Evolutionary conservation across 1,139 yeast species (phyloP).

Genomic region (Sugiyamaella japonica): DNA sequence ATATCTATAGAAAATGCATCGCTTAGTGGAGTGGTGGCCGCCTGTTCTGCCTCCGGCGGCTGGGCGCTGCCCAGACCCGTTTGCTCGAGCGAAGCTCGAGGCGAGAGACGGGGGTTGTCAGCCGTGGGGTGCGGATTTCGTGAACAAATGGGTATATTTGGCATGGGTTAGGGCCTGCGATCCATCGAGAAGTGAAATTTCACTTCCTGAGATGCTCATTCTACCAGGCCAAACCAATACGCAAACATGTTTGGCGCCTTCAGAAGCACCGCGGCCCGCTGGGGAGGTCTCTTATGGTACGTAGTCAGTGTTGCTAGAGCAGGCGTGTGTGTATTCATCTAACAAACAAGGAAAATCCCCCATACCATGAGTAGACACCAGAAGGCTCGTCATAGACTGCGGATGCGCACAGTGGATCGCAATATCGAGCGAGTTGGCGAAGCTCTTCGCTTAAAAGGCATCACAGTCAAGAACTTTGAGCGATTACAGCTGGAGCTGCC

Average conservation of each 20-base stretch:
- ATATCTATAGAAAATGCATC: not conserved
- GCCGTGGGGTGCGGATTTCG: not conserved
- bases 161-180: slow-evolving; percentile 7
- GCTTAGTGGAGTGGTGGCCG: not conserved
- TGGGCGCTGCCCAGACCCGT: not conserved
- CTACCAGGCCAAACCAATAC: not conserved
- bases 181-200: slow-evolving; percentile 1
- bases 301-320: slow-evolving; percentile 24
- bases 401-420: slow-evolving; percentile 78
- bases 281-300: slow-evolving; percentile 89
- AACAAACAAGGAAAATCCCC: slow-evolving; percentile 52
- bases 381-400: slow-evolving; percentile 76
- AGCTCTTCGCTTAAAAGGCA: slow-evolving; percentile 54
- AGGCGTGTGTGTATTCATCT: not conserved
- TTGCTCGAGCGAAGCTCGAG: no score
- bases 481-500: slow-evolving; percentile 61
- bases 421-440: slow-evolving; percentile 69
- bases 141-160: not conserved
- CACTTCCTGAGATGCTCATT: not conserved
- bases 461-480: slow-evolving; percentile 55
- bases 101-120: no score
- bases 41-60: not conserved
- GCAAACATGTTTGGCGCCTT: slow-evolving; percentile 76
- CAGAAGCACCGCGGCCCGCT: slow-evolving; percentile 57
- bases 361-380: slow-evolving; percentile 79